Evolutionary conservation across 192 early-diverging fungal species (phyloP), one percentile per base, ranked within the genome.

Genomic region (Tieghemiomyces parasiticus): DNA sequence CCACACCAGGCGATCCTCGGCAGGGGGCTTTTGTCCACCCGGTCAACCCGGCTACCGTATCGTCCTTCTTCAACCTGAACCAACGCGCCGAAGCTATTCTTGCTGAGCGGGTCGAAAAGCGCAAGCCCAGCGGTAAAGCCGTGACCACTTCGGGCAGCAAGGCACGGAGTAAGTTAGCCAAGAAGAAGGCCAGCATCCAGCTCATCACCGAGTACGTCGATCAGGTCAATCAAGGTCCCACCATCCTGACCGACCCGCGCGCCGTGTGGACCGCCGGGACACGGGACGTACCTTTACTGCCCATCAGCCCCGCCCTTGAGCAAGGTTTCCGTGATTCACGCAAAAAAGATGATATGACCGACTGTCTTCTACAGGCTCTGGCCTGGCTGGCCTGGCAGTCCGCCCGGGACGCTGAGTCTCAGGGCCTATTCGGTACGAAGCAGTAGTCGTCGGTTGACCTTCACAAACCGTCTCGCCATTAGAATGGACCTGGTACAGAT

Each of bases 321-420:
- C 67, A 12, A 63, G 65, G n/a, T 50, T 67, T 16, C 68, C 60
- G 46, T 63, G 60, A 46, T 56, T 49, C 42, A 10, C 31, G 54
- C n/a, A 61, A 62, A 28, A 42, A 35, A 3, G 33, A 22, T 29
- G 20, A 46, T n/a, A 12, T 31, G 62, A 51, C 42, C 22, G 61
- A 16, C 24, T 50, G 34, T 16, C 14, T 49, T 55, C 30, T 60
- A 16, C 25, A 60, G 44, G 46, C 64, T 46, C 30, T 60, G 10
- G 68, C 71, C 2, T 75, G 74, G 74, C 64, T 61, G 55, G 42
- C n/a, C 6, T 75, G 74, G 74, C 70, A 75, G 58, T 58, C 59
- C 22, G 44, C 56, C 58, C 48, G 28, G 56, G 34, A 16, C 24
- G 29, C 31, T 32, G 26, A 54, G 25, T 12, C 30, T 33, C 47